Conservation (phyloP, 768 basidiomycete genomes). For the Trametes cinnabarina region DNA sequence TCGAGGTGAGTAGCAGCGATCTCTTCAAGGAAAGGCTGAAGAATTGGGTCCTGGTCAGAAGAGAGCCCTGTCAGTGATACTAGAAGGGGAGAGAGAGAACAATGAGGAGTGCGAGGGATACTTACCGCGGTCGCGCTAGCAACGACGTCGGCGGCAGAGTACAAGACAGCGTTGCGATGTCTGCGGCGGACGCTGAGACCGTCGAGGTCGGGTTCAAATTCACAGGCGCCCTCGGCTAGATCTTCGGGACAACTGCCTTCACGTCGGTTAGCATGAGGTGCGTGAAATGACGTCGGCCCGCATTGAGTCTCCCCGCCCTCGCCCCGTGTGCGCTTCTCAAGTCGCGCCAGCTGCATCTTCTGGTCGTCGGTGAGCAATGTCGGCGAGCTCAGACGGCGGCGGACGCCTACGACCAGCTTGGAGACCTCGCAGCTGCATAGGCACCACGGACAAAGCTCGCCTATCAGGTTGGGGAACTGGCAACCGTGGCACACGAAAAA, state of each 20-base stretch:
- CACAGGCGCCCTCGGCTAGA: conserved; percentile 10
- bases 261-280: not conserved
- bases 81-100: not conserved
- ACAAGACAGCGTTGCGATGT: conserved; percentile 20
- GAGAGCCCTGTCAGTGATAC: not conserved
- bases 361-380: conserved; percentile 28
- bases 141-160: conserved; percentile 20
- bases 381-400: conserved; percentile 25
- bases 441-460: conserved; percentile 27
- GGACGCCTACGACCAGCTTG: conserved; percentile 11
- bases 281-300: conserved; percentile 1
- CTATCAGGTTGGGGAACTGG: conserved; percentile 21
- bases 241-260: not conserved
- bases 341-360: conserved; percentile 25
- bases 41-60: conserved; percentile 12
- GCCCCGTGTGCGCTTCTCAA: conserved; percentile 8
- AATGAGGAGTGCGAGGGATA: not conserved
- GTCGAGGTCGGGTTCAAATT: not conserved
- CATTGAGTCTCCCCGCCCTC: not conserved
- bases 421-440: conserved; percentile 14
- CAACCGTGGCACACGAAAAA: conserved; percentile 25
- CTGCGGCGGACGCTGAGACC: conserved; percentile 14
- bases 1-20: conserved; percentile 9
- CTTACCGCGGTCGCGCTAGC: conserved; percentile 18
- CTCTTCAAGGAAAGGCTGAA: conserved; percentile 20